phyloP scores from a whole-genome alignment of 1,284 basidiomycete species.

The Thelephora terrestris region DNA sequence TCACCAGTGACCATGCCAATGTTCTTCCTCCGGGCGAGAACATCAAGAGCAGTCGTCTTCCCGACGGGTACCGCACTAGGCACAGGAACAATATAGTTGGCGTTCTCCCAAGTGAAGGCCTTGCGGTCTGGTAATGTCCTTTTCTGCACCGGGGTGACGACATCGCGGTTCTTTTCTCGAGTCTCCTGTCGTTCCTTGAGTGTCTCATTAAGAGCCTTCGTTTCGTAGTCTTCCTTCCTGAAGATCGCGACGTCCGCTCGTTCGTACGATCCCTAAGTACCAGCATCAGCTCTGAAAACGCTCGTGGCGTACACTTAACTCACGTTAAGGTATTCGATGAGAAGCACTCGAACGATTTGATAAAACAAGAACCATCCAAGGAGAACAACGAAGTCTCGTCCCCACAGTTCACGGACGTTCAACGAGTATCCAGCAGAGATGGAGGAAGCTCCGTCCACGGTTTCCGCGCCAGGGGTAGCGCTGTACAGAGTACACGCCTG shows the following conservation, averaged over 20 bases:
- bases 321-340: slow-evolving; percentile 56
- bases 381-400: slow-evolving; percentile 46
- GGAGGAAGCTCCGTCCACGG: slow-evolving; percentile 49
- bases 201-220: slow-evolving; percentile 52
- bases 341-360: slow-evolving; percentile 49
- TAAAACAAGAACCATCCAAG: slow-evolving; percentile 60
- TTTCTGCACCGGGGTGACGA: slow-evolving; percentile 21
- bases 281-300: slow-evolving; percentile 2
- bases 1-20: slow-evolving; percentile 80
- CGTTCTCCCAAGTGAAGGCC: slow-evolving; percentile 60
- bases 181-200: slow-evolving; percentile 34
- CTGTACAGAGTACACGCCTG: slow-evolving; percentile 64
- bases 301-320: not conserved
- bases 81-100: slow-evolving; percentile 69
- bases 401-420: slow-evolving; percentile 45
- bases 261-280: slow-evolving; percentile 35
- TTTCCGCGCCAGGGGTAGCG: slow-evolving; percentile 34
- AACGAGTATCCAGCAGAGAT: slow-evolving; percentile 46
- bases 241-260: slow-evolving; percentile 47
- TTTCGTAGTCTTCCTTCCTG: slow-evolving; percentile 61
- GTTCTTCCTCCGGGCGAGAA: slow-evolving; percentile 80
- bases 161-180: slow-evolving; percentile 20
- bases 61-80: slow-evolving; percentile 55
- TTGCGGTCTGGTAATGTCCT: slow-evolving; percentile 29
- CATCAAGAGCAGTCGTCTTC: slow-evolving; percentile 82